phyloP scores from a whole-genome alignment of 1,284 basidiomycete genomes.

The Lentinus polychrous region DNA sequence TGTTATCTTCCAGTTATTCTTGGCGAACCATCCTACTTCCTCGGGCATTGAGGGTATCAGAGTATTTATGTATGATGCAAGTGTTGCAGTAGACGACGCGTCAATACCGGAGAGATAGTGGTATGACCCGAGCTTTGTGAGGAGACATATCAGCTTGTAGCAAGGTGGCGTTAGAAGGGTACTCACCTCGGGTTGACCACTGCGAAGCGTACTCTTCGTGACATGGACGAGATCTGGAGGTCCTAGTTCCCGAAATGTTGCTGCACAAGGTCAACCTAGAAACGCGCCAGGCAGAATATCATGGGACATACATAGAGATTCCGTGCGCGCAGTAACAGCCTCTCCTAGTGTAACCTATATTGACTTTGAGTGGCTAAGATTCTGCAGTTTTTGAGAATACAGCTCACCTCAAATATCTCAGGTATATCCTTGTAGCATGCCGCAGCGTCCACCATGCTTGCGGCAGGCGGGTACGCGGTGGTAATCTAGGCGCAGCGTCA shows the following conservation, averaged over 20 bases:
- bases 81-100: slow-evolving; percentile 92
- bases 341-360: slow-evolving; percentile 86
- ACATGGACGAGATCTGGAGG: slow-evolving; percentile 97
- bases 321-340: slow-evolving; percentile 84
- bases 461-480: too few species aligned
- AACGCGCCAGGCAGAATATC: slow-evolving; percentile 1
- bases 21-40: slow-evolving; percentile 88
- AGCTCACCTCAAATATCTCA: slow-evolving; percentile 61
- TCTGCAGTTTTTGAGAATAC: neutral
- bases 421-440: slow-evolving; percentile 46
- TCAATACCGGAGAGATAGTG: slow-evolving; percentile 96
- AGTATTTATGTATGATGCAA: slow-evolving; percentile 98
- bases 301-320: slow-evolving; percentile 72
- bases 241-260: slow-evolving; percentile 92
- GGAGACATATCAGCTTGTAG: slow-evolving; percentile 7
- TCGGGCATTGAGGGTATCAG: slow-evolving; percentile 94
- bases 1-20: slow-evolving; percentile 87
- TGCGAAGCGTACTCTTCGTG: slow-evolving; percentile 83
- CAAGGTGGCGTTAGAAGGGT: slow-evolving; percentile 3
- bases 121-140: slow-evolving; percentile 77
- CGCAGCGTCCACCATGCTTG: slow-evolving; percentile 31
- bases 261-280: slow-evolving; percentile 35
- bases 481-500: too few species aligned
- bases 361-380: slow-evolving; percentile 3
- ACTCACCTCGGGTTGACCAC: slow-evolving; percentile 81